Evolutionary conservation across 257 asterid species (phyloP).

Genomic region (Solanum chiquidenum): DNA sequence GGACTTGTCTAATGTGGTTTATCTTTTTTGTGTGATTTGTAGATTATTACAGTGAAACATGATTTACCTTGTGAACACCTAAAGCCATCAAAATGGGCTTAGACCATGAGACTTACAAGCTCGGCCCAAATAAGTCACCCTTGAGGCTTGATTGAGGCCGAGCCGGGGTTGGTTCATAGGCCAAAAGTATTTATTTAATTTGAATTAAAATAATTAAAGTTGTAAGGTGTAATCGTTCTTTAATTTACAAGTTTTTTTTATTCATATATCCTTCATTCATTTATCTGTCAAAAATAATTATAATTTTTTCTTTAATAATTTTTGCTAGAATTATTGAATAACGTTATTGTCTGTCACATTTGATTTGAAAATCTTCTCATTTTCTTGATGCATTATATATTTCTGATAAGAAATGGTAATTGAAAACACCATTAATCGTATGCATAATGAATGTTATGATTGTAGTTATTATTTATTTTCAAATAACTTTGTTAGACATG

Average conservation of each 20-base stretch:
- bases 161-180: background rate
- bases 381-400: background rate
- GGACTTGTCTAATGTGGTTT: background rate
- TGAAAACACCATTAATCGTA: background rate
- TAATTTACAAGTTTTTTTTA: too few relatives aligned
- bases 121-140: background rate
- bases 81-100: background rate
- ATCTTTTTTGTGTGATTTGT: fast-evolving
- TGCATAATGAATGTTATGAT: background rate
- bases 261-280: too few relatives aligned
- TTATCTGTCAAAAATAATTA: too few relatives aligned
- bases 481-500: background rate
- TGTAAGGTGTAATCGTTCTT: background rate
- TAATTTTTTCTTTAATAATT: background rate
- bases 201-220: too few relatives aligned
- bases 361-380: background rate
- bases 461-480: background rate
- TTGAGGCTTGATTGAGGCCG: background rate
- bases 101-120: background rate
- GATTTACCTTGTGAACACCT: background rate
- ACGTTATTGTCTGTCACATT: fast-evolving
- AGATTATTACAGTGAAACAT: background rate
- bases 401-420: background rate
- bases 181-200: background rate
- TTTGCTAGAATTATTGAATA: too few relatives aligned